Evolutionary conservation across 768 basidiomycete genomes (phyloP).

Genomic region (Leccinum longicurvipes): DNA sequence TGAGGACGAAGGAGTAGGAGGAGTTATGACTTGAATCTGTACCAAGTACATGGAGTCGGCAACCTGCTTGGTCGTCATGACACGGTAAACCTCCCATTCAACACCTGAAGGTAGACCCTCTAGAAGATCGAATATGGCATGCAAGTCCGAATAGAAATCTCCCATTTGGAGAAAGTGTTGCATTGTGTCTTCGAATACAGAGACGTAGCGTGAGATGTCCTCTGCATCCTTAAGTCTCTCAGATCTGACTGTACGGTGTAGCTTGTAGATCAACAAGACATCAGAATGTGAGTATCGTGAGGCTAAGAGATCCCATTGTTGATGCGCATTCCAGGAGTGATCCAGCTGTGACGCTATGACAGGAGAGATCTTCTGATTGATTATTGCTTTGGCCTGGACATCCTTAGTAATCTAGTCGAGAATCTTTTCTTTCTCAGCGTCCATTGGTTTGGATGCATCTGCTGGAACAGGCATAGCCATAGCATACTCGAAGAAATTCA

Average conservation of each 20-base stretch:
- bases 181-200: background rate
- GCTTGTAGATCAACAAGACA: background rate
- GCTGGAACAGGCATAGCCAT: background rate
- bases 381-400: background rate
- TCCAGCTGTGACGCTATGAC: accelerated
- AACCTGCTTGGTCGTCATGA: too few relatives aligned
- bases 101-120: background rate
- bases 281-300: background rate
- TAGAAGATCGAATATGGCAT: background rate
- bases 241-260: background rate
- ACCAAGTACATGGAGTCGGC: too few relatives aligned
- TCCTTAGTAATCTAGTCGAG: too few relatives aligned
- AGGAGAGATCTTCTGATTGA: background rate
- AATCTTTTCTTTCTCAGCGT: too few relatives aligned
- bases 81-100: too few relatives aligned
- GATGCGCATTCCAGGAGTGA: accelerated
- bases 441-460: too few relatives aligned
- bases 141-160: background rate
- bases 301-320: background rate
- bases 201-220: background rate
- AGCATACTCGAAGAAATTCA: background rate
- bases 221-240: background rate
- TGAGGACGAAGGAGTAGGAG: too few relatives aligned
- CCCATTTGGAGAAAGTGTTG: background rate
- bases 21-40: too few relatives aligned